Evolutionary conservation across 208 protist species (phyloP).

Genomic region (Crithidia acanthocephali): DNA sequence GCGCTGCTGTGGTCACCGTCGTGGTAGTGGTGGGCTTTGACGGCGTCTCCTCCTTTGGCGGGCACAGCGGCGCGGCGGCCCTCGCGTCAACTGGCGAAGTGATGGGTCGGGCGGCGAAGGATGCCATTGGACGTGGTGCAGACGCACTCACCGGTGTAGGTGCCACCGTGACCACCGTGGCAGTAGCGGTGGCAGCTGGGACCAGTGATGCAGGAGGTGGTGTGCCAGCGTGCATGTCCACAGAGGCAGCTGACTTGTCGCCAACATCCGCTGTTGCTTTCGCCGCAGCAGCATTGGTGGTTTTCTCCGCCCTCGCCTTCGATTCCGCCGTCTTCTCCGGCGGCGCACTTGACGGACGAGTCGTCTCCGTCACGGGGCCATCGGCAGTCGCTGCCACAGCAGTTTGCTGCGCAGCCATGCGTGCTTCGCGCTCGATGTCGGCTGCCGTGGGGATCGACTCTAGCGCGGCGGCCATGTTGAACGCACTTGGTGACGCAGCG

Average conservation of each 20-base stretch:
- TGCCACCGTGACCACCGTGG: too few relatives aligned
- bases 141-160: too few relatives aligned
- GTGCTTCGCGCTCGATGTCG: slow-evolving; percentile 3
- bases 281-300: neutral
- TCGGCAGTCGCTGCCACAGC: neutral
- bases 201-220: neutral
- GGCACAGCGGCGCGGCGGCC: too few relatives aligned
- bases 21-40: neutral
- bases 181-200: neutral
- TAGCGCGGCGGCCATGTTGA: neutral
- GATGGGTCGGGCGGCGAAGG: neutral
- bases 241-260: neutral
- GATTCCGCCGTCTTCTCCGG: neutral
- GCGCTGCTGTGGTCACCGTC: neutral
- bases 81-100: neutral
- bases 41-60: neutral
- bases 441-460: slow-evolving; percentile 1
- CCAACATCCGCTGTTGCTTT: neutral
- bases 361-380: neutral
- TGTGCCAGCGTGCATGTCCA: neutral
- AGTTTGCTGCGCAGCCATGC: neutral
- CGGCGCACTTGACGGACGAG: neutral
- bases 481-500: neutral
- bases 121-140: neutral
- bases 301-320: neutral